Conservation (phyloP, 768 basidiomycete species). For the Crassisporium funariophilum region DNA sequence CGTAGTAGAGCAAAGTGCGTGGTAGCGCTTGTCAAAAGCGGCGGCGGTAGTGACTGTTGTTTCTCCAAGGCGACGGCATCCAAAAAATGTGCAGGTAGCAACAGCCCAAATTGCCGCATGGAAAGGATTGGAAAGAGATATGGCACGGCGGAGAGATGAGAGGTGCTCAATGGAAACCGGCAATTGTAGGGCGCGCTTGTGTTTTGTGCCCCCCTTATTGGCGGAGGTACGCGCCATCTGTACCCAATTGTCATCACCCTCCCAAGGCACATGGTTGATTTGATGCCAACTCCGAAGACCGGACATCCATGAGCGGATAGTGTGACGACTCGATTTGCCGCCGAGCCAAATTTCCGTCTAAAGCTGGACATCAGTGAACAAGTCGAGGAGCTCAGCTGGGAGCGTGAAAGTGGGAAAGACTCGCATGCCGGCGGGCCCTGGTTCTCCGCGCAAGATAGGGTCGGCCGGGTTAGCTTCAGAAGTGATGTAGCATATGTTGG, state of each 20-base stretch:
- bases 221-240: slow-evolving; percentile 12
- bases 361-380: slow-evolving; percentile 9
- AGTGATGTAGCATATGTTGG: background rate
- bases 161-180: slow-evolving; percentile 36
- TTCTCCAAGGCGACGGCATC: slow-evolving; percentile 10
- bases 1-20: background rate
- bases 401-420: slow-evolving; percentile 9
- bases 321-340: slow-evolving; percentile 7
- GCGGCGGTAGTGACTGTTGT: background rate
- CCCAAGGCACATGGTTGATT: slow-evolving; percentile 33
- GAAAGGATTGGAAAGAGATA: slow-evolving; percentile 26
- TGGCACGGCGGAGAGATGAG: slow-evolving; percentile 9
- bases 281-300: slow-evolving; percentile 33
- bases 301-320: slow-evolving; percentile 27
- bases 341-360: background rate
- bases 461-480: slow-evolving; percentile 5
- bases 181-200: slow-evolving; percentile 9
- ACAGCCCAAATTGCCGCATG: slow-evolving; percentile 35
- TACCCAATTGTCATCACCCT: slow-evolving; percentile 19
- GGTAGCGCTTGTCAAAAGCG: background rate
- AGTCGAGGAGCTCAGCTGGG: slow-evolving; percentile 12
- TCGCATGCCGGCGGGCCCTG: slow-evolving; percentile 4
- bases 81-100: slow-evolving; percentile 34
- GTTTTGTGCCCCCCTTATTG: slow-evolving; percentile 10
- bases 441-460: slow-evolving; percentile 16